Base-by-base conservation (phyloP, 2,329 filamentous ascomycete species). In the Colletotrichum caudatum region DNA sequence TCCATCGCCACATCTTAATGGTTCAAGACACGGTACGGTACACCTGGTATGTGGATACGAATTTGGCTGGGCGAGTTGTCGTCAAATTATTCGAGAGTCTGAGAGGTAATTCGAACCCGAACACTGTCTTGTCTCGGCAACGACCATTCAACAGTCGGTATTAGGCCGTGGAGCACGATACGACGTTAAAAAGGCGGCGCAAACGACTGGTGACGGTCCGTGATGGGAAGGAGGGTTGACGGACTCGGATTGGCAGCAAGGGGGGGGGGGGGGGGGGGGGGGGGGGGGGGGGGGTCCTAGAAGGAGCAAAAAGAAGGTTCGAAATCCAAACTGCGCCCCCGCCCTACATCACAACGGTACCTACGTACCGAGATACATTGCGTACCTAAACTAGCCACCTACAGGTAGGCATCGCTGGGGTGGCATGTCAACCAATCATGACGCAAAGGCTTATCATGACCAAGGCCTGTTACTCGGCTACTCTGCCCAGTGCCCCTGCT, bases 281-380 rank as follows among this genome's bases (percentile, higher is more conserved):
- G 29, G 29, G 29, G 29, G 29, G 29, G 29, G 29, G 29, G 26
- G 58, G 54, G 64, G 59, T 56, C 23, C 18, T 23, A 64, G 33
- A 69, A 71, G 50, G 58, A 69, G 69, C 51, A 71, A 71, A 71
- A 71, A 69, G 53, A 71, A 56, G 51, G 65, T 60, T 64, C 46
- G 48, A 69, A 71, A 35, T 44, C 26, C 50, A 20, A 41, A 64
- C 20, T 41, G 53, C 26, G 59, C 65, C 65, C 69, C 69, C 69
- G 60, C 59, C 46, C 29, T 26, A 35, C 56, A 62, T 63, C 66
- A 20, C 14, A 2, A 46, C 44, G 16, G 12, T n/a, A 46, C 7
- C 7, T 46, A 44, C 5, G 41, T 20, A 44, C 39, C 9, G 3
- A 18, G 16, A 16, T 18, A 41, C 39, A 20, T 4, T 8, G 11